These are phyloP conservation scores for Colletotrichum plurivorum DNA, from an alignment of 2,329 filamentous ascomycete genomes.

Conservation along the genomic window DNA sequence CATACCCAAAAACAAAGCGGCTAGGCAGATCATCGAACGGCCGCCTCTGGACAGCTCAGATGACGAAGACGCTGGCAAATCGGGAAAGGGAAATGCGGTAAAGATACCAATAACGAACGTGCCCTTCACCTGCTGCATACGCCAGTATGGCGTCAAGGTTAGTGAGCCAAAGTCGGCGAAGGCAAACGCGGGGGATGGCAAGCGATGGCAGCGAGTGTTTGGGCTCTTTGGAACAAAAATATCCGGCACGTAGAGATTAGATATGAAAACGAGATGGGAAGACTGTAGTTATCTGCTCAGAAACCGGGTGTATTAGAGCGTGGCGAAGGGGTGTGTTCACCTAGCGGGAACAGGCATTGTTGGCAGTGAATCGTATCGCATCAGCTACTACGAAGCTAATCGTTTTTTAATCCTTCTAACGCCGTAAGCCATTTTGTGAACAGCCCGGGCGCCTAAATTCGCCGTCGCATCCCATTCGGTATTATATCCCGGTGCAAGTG, in stretches of 20 bases:
- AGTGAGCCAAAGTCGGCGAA: conserved; percentile 55
- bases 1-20: conserved; percentile 38
- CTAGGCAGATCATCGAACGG: conserved; percentile 42
- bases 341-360: neutral
- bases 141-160: conserved; percentile 76
- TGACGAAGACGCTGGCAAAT: conserved; percentile 43
- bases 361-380: conserved; percentile 17
- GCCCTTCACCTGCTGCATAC: conserved; percentile 79
- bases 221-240: conserved; percentile 77
- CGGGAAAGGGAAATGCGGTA: conserved; percentile 11
- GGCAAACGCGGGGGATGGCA: conserved; percentile 60
- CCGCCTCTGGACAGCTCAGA: conserved; percentile 57
- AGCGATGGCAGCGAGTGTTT: conserved; percentile 74
- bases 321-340: too few relatives aligned
- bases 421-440: conserved; percentile 26
- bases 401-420: conserved; percentile 33
- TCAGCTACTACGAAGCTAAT: conserved; percentile 31
- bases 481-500: conserved; percentile 2
- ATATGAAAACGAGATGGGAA: neutral
- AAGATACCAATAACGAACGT: conserved; percentile 59
- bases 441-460: conserved; percentile 24
- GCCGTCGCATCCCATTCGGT: conserved; percentile 8
- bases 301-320: neutral
- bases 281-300: neutral
- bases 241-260: conserved; percentile 3